phyloP scores from a whole-genome alignment of 352 stramenopile genomes.

The Thalassiosira livingstoniorum region DNA sequence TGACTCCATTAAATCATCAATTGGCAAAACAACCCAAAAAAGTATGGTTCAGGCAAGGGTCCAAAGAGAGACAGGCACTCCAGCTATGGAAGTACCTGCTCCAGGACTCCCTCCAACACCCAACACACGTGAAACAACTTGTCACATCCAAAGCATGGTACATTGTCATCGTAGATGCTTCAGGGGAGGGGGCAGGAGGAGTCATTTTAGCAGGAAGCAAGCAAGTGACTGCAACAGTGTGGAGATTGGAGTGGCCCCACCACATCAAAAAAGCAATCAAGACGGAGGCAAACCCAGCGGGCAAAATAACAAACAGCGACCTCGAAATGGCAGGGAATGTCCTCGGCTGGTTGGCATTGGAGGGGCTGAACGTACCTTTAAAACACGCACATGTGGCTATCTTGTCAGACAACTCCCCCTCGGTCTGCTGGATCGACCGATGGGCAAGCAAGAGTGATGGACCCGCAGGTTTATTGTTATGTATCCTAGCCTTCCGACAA shows the following conservation, averaged over 20 bases:
- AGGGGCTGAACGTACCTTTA: too few species aligned
- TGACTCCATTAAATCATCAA: background rate
- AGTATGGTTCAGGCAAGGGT: background rate
- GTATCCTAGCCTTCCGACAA: too few species aligned
- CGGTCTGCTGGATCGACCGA: conserved; percentile 36
- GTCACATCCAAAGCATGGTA: background rate
- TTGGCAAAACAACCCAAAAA: background rate
- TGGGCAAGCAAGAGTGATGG: background rate
- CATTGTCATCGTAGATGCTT: background rate
- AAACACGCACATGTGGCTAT: conserved; percentile 16
- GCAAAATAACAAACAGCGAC: too few species aligned
- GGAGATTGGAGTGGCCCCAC: too few species aligned
- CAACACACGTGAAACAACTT: background rate
- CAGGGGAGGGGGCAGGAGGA: background rate
- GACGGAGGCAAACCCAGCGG: too few species aligned
- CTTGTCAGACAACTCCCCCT: conserved; percentile 40
- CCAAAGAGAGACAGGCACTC: background rate
- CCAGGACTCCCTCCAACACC: background rate
- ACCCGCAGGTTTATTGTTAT: conserved; percentile 14
- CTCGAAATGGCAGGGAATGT: too few species aligned
- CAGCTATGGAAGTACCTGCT: background rate
- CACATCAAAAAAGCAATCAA: too few species aligned
- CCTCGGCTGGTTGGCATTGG: too few species aligned
- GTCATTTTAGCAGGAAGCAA: background rate
- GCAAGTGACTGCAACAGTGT: too few species aligned